Conservation (phyloP, 1,139 yeast species). For the Debaryomyces sp. region DNA sequence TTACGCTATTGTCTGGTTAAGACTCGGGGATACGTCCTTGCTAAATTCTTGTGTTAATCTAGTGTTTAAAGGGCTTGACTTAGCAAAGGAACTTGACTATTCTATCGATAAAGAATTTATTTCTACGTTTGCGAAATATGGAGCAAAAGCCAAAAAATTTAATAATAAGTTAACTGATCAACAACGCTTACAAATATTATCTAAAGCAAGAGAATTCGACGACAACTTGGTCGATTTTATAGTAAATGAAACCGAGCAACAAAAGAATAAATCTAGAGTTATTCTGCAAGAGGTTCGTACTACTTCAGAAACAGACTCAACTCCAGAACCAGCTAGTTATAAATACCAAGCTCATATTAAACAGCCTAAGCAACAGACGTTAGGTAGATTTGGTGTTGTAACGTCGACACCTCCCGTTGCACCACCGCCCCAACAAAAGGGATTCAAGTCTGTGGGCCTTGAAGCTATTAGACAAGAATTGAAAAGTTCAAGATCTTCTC, state of each 20-base stretch:
- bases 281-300: conserved; percentile 3
- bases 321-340: conserved; percentile 24
- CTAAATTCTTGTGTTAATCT: conserved; percentile 74
- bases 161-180: conserved; percentile 64
- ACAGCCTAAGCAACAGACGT: conserved; percentile 47
- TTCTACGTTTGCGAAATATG: conserved; percentile 58
- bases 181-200: conserved; percentile 59
- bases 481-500: conserved; percentile 25
- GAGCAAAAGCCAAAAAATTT: conserved; percentile 63
- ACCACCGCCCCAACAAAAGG: conserved; percentile 38
- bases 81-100: conserved; percentile 58
- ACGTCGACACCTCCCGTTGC: conserved; percentile 42
- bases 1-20: conserved; percentile 73
- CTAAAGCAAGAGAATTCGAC: conserved; percentile 60
- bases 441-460: conserved; percentile 36
- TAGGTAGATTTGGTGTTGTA: conserved; percentile 50
- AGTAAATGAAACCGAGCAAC: conserved; percentile 47
- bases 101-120: conserved; percentile 52
- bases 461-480: conserved; percentile 46
- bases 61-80: conserved; percentile 65
- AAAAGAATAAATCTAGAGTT: conserved; percentile 17
- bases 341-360: conserved; percentile 26
- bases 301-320: conserved; percentile 9
- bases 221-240: conserved; percentile 53
- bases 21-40: conserved; percentile 77